phyloP scores from a whole-genome alignment of 768 basidiomycete genomes.

The Butyriboletus loyo region DNA sequence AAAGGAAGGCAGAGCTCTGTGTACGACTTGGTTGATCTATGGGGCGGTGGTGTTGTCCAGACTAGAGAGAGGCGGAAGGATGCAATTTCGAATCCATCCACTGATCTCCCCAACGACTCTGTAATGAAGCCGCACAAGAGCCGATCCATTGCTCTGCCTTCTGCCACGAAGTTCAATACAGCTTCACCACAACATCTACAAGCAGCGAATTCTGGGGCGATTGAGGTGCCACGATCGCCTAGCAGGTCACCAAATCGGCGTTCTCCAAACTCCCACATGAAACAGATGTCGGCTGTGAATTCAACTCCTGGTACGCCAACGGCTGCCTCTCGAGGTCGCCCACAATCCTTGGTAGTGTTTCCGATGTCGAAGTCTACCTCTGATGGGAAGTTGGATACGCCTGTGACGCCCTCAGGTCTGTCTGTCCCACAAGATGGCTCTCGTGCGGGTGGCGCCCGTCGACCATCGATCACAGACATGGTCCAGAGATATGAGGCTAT shows the following conservation, averaged over 20 bases:
- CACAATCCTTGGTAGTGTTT: slow-evolving; percentile 80
- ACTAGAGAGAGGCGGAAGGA: slow-evolving; percentile 43
- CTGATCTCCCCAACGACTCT: slow-evolving; percentile 14
- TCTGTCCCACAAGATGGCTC: slow-evolving; percentile 48
- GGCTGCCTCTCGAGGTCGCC: slow-evolving; percentile 53
- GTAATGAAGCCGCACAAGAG: slow-evolving; percentile 17
- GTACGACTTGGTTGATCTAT: slow-evolving; percentile 77
- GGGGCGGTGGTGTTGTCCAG: slow-evolving; percentile 54
- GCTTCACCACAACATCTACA: slow-evolving; percentile 27
- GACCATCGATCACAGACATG: slow-evolving; percentile 84
- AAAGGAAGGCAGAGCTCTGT: slow-evolving; percentile 74
- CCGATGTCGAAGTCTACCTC: slow-evolving; percentile 44
- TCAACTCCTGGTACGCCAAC: slow-evolving; percentile 22
- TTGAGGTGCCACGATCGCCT: slow-evolving; percentile 25
- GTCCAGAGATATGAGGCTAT: slow-evolving; percentile 80
- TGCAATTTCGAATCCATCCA: slow-evolving; percentile 14
- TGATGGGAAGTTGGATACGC: slow-evolving; percentile 36
- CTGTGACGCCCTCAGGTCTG: slow-evolving; percentile 36
- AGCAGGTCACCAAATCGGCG: slow-evolving; percentile 29
- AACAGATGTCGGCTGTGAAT: slow-evolving; percentile 29
- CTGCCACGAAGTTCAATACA: slow-evolving; percentile 19
- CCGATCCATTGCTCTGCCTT: slow-evolving; percentile 17
- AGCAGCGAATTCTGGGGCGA: slow-evolving; percentile 12
- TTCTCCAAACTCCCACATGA: slow-evolving; percentile 29
- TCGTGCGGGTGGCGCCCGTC: slow-evolving; percentile 40